Base-by-base conservation (phyloP, 768 basidiomycete genomes). In the Tricholoma flavovirens region DNA sequence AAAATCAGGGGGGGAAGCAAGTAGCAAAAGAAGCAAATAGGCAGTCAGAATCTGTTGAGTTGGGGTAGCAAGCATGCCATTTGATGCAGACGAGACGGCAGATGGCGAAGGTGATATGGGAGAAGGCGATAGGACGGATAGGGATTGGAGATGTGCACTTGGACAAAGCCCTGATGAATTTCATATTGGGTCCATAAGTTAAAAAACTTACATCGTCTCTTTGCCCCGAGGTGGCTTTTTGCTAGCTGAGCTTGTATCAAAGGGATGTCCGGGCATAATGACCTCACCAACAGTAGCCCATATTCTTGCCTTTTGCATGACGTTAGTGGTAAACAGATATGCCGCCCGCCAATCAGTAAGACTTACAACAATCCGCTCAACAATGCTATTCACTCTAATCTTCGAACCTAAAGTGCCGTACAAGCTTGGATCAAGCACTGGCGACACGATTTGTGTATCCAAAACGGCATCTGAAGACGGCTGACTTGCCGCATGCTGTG, bases 21-120 rank as follows among this genome's bases (percentile, higher is more conserved):
- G 72, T 14, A 92, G 74, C 17, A 77, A 70, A 46, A 83, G 74
- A 11, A 91, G 75, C 45, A 92, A 72, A 62, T 83, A 77, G 3
- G 88, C 87, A 2, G 81, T 89, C 58, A 88, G 74, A 11, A 90
- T 78, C 62, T 90, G 88, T 62, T 90, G 88, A 24, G 84, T 83
- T 1, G 82, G 81, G 10, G 69, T 67, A n/a, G 63, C 56, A 5
- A 68, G 59, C 5, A 55, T 54, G 11, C 63, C 59, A n/a, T 69
- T 60, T 10, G 73, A 67, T 10, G 68, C 59, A 10, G 75, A 80
- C 5, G 85, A 84, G 26, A 79, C 67, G 52, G 73, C 77, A 8
- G 84, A 82, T 0, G 79, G 73, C 11, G 79, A 75, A 3, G 87
- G 86, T 6, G 87, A 87, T 10, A 70, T 66, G 8, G 80, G 78